These are phyloP conservation scores for Saccharomycopsis microspora DNA, from an alignment of 805 yeast genomes.

Conservation along the genomic window DNA sequence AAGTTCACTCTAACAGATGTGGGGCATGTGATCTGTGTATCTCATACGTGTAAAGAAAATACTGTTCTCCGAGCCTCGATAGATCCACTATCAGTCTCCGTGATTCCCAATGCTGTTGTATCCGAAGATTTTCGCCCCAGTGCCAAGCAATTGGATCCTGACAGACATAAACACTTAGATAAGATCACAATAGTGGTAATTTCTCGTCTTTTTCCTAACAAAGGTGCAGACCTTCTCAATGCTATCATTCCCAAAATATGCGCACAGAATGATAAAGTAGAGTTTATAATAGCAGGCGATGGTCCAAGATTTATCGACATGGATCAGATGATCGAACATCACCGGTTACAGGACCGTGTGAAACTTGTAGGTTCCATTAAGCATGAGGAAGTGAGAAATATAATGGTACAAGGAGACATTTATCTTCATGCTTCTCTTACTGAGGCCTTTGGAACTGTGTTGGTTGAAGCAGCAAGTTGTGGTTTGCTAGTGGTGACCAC, in stretches of 20 bases:
- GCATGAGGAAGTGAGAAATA: conserved; percentile 88
- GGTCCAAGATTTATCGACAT: conserved; percentile 92
- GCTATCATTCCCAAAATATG: conserved; percentile 84
- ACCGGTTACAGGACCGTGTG: conserved; percentile 79
- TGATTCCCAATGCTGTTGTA: conserved; percentile 93
- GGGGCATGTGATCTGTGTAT: conserved; percentile 92
- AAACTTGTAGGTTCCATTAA: conserved; percentile 75
- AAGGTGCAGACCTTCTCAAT: conserved; percentile 83
- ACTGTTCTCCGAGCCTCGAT: conserved; percentile 80
- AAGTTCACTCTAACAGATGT: conserved; percentile 77
- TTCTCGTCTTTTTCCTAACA: conserved; percentile 86
- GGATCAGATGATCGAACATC: conserved; percentile 88
- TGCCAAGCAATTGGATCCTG: conserved; percentile 13
- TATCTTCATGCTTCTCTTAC: conserved; percentile 89
- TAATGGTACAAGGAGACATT: conserved; percentile 89
- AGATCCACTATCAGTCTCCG: conserved; percentile 70
- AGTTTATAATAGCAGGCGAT: conserved; percentile 87
- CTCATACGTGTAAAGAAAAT: conserved; percentile 93
- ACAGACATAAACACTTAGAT: neutral
- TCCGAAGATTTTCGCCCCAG: conserved; percentile 66
- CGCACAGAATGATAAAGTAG: conserved; percentile 44
- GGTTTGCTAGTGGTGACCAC: conserved; percentile 91
- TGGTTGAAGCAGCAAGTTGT: conserved; percentile 96
- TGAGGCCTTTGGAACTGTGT: conserved; percentile 95
- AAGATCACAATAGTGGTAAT: conserved; percentile 78